These are phyloP conservation scores for Debaryomyces maramus DNA, from an alignment of 805 yeast species.

Conservation along the genomic window DNA sequence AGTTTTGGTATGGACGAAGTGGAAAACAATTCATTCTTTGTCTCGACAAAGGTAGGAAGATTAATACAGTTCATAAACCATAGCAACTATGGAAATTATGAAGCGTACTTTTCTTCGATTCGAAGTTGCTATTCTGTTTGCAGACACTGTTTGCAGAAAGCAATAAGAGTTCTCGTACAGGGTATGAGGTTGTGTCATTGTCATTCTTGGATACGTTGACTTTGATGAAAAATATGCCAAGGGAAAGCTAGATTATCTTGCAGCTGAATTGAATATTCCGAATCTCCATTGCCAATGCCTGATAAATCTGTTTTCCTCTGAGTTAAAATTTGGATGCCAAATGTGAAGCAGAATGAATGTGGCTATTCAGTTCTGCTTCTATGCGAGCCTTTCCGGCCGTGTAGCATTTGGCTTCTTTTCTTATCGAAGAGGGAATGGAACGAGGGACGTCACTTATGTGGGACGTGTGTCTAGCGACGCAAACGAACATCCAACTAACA, in stretches of 20 bases:
- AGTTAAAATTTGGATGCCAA: constrained; percentile 19
- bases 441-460: background rate
- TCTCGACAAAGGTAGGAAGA: background rate
- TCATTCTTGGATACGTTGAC: constrained; percentile 3
- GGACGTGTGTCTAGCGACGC: background rate
- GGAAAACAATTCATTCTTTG: constrained; percentile 4
- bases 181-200: constrained; percentile 4
- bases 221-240: constrained; percentile 19
- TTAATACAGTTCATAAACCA: background rate
- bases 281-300: constrained; percentile 41
- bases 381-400: constrained; percentile 23
- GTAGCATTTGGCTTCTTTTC: constrained; percentile 14
- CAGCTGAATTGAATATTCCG: constrained; percentile 26
- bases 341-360: constrained; percentile 38
- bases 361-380: constrained; percentile 39
- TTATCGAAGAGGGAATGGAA: constrained; percentile 2
- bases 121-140: background rate
- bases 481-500: constrained; percentile 23
- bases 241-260: constrained; percentile 45
- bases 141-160: background rate
- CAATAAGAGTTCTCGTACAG: background rate
- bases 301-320: constrained; percentile 47
- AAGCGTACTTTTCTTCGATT: background rate
- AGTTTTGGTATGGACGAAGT: constrained; percentile 2
- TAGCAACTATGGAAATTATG: no score